These are phyloP conservation scores for Rhinocladiella similis DNA, from an alignment of 2,329 filamentous ascomycete species.

Conservation along the genomic window DNA sequence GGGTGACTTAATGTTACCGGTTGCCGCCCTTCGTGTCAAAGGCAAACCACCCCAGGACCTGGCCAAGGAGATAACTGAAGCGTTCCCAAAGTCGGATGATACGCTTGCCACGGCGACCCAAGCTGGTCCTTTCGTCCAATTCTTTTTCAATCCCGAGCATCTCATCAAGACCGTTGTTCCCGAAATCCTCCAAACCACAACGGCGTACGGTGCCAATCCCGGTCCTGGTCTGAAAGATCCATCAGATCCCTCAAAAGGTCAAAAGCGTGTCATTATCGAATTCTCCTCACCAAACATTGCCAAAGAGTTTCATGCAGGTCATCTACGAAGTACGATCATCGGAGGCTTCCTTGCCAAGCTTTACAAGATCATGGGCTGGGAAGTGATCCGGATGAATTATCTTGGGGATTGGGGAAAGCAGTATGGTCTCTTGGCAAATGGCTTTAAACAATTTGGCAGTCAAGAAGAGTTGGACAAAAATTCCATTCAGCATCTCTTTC, in stretches of 20 bases:
- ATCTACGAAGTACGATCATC: constrained; percentile 67
- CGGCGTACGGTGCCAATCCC: constrained; percentile 61
- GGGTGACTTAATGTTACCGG: constrained; percentile 46
- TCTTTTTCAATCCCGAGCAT: constrained; percentile 63
- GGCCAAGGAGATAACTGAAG: constrained; percentile 55
- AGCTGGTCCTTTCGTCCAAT: constrained; percentile 62
- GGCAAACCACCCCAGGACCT: constrained; percentile 60
- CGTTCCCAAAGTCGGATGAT: constrained; percentile 60
- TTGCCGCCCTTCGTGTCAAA: constrained; percentile 49
- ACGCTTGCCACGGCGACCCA: constrained; percentile 35
- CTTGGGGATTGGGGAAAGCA: constrained; percentile 70
- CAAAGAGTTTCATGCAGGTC: constrained; percentile 66
- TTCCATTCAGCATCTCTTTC: constrained; percentile 65
- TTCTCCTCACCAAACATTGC: constrained; percentile 69
- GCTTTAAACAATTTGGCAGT: constrained; percentile 62
- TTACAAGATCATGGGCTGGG: constrained; percentile 61
- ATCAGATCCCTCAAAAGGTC: constrained; percentile 56
- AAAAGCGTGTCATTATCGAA: constrained; percentile 59
- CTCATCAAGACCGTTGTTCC: constrained; percentile 60
- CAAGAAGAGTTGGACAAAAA: constrained; percentile 61
- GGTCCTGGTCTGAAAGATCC: constrained; percentile 60
- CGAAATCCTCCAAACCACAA: constrained; percentile 58
- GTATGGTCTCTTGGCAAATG: constrained; percentile 61
- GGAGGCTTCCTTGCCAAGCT: constrained; percentile 65
- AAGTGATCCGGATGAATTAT: constrained; percentile 66